Evolutionary conservation across 208 protist genomes (phyloP).

Genomic region (Trypanosomatidae sp.): DNA sequence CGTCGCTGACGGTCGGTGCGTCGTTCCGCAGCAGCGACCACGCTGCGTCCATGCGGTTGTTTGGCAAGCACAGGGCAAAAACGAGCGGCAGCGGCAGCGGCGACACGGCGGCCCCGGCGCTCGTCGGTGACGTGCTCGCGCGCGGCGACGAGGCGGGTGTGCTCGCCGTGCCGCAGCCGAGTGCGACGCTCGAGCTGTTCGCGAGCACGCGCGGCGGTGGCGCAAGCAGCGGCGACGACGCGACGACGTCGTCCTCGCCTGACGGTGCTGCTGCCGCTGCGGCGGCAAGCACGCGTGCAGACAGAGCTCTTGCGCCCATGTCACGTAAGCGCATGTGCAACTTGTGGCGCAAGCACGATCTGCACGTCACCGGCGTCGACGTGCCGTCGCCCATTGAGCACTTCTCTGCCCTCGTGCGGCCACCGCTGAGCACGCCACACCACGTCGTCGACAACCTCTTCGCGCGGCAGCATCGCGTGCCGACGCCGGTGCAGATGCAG

Average conservation of each 20-base stretch:
- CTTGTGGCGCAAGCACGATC: conserved; percentile 69
- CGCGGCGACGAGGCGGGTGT: no score
- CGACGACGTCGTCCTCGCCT: no score
- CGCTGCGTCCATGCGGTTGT: conserved; percentile 41
- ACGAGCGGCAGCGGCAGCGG: no score
- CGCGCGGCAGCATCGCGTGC: conserved; percentile 67
- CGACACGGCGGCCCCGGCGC: no score
- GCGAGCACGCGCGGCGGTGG: conserved; percentile 1
- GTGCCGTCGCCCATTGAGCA: conserved; percentile 71
- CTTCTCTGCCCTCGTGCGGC: conserved; percentile 71
- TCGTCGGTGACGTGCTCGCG: no score
- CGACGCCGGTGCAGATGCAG: conserved; percentile 97
- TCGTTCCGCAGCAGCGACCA: conserved; percentile 40
- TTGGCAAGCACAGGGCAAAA: conserved; percentile 11
- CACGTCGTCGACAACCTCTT: conserved; percentile 79
- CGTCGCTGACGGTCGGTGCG: conserved; percentile 35
- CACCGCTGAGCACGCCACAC: conserved; percentile 56
- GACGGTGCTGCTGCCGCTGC: not conserved
- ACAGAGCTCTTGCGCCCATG: conserved; percentile 48
- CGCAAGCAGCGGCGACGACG: no score
- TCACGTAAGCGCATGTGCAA: conserved; percentile 64
- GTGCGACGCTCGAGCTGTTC: conserved; percentile 42
- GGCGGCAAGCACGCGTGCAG: not conserved
- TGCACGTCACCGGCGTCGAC: conserved; percentile 64
- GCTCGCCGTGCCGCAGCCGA: conserved; percentile 36